A percentile compares a stretch with the other conserved stretches of the same genome.
These are phyloP conservation scores for Lumnitzera racemosa DNA, from an alignment of 345 rosid genomes.

Conservation along the genomic window DNA sequence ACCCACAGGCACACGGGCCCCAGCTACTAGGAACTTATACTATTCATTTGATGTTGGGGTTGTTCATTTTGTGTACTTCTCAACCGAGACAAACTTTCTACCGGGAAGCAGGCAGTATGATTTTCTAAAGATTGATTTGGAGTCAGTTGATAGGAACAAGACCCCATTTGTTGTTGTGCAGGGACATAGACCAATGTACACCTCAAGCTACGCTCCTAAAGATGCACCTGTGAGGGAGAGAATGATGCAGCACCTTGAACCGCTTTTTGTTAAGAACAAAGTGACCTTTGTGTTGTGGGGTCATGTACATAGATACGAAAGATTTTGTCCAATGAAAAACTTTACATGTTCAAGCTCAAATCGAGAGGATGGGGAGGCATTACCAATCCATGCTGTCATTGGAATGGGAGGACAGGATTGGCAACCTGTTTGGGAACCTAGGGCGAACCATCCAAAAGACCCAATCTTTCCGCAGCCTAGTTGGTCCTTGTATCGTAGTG, in stretches of 20 bases:
- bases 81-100: conserved; percentile 84
- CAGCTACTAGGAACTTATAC: conserved; percentile 69
- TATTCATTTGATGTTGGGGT: conserved; percentile 69
- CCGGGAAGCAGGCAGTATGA: conserved; percentile 63
- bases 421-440: conserved; percentile 83
- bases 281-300: conserved; percentile 91
- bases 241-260: conserved; percentile 81
- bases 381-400: conserved; percentile 80
- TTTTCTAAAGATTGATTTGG: conserved; percentile 67
- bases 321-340: conserved; percentile 85
- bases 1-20: conserved; percentile 57
- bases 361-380: conserved; percentile 29
- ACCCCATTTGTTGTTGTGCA: conserved; percentile 77
- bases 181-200: conserved; percentile 97
- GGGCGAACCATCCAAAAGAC: conserved; percentile 47
- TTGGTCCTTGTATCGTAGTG: conserved; percentile 74
- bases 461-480: conserved; percentile 79
- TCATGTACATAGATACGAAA: conserved; percentile 86
- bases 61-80: conserved; percentile 76
- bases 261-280: conserved; percentile 58
- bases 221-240: conserved; percentile 48
- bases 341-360: conserved; percentile 31
- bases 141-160: conserved; percentile 68
- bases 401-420: conserved; percentile 97
- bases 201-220: conserved; percentile 50